Conservation (phyloP, 2,329 filamentous ascomycete species). For the Neonectria neomacrospora region DNA sequence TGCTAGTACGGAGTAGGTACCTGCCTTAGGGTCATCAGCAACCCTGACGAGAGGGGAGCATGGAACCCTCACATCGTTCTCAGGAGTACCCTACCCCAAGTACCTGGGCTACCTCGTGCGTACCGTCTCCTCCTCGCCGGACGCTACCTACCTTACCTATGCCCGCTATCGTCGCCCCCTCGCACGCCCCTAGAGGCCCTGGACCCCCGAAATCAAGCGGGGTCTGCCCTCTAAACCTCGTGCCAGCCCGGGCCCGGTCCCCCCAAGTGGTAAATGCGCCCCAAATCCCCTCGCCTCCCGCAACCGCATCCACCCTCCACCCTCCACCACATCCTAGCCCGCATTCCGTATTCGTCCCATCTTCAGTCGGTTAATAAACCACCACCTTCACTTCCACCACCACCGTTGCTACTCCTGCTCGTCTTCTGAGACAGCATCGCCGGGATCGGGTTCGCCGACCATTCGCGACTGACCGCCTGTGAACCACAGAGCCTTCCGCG, state of each 20-base stretch:
- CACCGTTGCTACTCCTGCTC: constrained; percentile 26
- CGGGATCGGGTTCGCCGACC: constrained; percentile 11
- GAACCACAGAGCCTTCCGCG: neutral
- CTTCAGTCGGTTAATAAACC: constrained; percentile 42
- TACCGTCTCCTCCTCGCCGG: too few species aligned
- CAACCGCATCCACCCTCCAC: constrained; percentile 21
- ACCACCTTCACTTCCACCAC: constrained; percentile 35
- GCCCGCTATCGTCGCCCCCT: constrained; percentile 20
- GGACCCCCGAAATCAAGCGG: constrained; percentile 27
- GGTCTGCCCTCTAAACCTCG: constrained; percentile 35
- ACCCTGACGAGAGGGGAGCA: neutral
- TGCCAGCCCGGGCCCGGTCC: constrained; percentile 37
- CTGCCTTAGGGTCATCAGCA: constrained; percentile 9
- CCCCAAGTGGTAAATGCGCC: constrained; percentile 31
- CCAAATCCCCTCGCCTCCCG: constrained; percentile 40
- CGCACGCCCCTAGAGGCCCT: constrained; percentile 10
- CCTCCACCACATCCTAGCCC: neutral
- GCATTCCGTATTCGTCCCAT: constrained; percentile 36
- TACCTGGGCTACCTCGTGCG: too few species aligned
- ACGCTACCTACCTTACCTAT: too few species aligned
- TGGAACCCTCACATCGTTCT: neutral
- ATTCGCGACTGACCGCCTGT: constrained; percentile 14
- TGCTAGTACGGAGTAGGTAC: constrained; percentile 16
- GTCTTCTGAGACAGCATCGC: constrained; percentile 26
- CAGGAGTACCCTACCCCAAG: neutral